Evolutionary conservation across 1,284 basidiomycete species (phyloP).

Genomic region (Mycosarcoma mackinlayi): DNA sequence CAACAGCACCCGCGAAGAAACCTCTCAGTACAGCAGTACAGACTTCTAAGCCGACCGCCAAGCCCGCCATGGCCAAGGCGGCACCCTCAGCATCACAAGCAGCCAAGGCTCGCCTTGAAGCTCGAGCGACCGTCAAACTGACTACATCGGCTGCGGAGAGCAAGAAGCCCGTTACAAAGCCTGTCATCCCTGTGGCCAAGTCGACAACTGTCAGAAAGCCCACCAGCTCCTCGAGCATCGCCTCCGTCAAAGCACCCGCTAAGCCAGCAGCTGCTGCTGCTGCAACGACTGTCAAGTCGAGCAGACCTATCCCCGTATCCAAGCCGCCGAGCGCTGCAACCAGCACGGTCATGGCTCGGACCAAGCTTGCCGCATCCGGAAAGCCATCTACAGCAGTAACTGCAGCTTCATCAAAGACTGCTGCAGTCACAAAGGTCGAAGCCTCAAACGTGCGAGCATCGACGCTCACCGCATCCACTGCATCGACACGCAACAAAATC

Average conservation of each 20-base stretch:
- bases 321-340: slow-evolving; percentile 1
- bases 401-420: neutral
- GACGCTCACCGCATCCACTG: slow-evolving; percentile 28
- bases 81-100: slow-evolving; percentile 20
- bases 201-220: slow-evolving; percentile 1
- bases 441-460: slow-evolving; percentile 6
- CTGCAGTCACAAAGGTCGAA: slow-evolving; percentile 4
- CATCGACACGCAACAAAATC: slow-evolving; percentile 40
- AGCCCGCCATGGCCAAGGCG: slow-evolving; percentile 8
- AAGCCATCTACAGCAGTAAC: neutral
- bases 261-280: slow-evolving; percentile 12
- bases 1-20: slow-evolving; percentile 4
- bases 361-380: slow-evolving; percentile 1
- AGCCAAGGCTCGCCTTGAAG: slow-evolving; percentile 27
- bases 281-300: neutral
- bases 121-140: slow-evolving; percentile 1
- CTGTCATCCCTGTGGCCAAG: neutral
- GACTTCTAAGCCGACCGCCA: slow-evolving; percentile 5
- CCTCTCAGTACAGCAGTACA: neutral
- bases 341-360: slow-evolving; percentile 4
- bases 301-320: neutral
- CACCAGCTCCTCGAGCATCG: neutral
- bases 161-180: neutral
- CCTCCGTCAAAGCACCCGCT: neutral
- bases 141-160: neutral